Percentiles rank a stretch among this genome's conserved stretches.
Evolutionary conservation across 139 green algal species (phyloP).

Genomic region (Diplosphaera chodatii): DNA sequence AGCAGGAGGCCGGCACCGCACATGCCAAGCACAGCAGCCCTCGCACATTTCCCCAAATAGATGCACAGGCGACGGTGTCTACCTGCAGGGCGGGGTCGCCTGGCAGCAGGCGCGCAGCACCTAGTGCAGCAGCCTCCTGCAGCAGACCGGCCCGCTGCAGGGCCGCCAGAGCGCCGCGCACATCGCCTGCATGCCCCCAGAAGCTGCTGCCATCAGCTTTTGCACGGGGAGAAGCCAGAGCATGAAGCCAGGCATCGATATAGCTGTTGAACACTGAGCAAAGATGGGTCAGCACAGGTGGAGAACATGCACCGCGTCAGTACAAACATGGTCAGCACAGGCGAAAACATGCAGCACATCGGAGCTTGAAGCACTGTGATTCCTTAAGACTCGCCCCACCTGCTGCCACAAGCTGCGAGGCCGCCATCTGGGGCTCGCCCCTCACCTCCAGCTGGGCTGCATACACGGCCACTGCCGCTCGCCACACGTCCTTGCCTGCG

Average conservation of each 20-base stretch:
- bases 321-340: no score
- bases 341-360: no score
- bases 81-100: background rate
- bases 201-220: background rate
- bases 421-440: slow-evolving; percentile 1
- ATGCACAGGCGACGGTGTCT: no score
- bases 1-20: no score
- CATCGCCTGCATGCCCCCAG: background rate
- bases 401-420: background rate
- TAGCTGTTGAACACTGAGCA: background rate
- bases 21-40: no score
- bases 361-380: no score
- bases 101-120: background rate
- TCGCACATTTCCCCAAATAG: no score
- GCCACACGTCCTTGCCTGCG: background rate
- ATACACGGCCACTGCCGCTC: background rate
- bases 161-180: background rate
- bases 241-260: background rate
- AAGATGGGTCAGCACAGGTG: background rate
- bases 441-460: slow-evolving; percentile 2
- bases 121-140: background rate
- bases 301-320: no score
- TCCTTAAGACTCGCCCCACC: no score
- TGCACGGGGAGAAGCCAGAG: background rate
- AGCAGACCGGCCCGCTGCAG: slow-evolving; percentile 1